phyloP scores from a whole-genome alignment of 73 alveolate species.

The Stentor coeruleus region DNA sequence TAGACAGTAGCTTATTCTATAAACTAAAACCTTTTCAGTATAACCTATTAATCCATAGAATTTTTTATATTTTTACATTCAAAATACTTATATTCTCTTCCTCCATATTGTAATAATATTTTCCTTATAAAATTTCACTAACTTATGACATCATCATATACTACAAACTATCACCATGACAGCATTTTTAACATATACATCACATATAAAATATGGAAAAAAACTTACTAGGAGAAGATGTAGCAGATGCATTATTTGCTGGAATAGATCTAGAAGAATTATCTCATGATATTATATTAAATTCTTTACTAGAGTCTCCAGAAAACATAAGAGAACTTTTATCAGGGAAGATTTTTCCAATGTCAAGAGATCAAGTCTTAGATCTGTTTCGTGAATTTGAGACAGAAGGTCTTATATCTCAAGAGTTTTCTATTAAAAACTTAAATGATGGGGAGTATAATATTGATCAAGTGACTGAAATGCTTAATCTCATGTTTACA shows the following conservation, averaged over 20 bases:
- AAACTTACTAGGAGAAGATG: neutral
- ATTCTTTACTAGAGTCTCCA: neutral
- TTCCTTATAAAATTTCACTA: too few species aligned
- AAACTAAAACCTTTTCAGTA: too few species aligned
- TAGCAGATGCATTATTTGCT: neutral
- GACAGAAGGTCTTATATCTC: neutral
- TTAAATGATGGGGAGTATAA: neutral
- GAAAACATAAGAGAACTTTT: neutral
- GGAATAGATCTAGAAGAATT: neutral
- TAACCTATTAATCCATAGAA: too few species aligned
- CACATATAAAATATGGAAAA: neutral
- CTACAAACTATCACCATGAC: too few species aligned
- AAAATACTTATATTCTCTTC: too few species aligned
- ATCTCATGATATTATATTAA: neutral
- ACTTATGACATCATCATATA: too few species aligned
- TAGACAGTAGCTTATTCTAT: too few species aligned
- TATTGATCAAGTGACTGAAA: neutral
- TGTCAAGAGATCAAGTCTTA: neutral
- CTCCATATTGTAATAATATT: too few species aligned
- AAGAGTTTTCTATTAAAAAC: neutral
- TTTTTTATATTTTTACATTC: too few species aligned
- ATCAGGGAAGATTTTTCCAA: neutral
- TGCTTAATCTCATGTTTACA: neutral
- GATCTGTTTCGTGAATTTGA: neutral
- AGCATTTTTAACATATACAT: too few species aligned